Conservation (phyloP, 345 rosid species). For the Aquilaria malaccensis region DNA sequence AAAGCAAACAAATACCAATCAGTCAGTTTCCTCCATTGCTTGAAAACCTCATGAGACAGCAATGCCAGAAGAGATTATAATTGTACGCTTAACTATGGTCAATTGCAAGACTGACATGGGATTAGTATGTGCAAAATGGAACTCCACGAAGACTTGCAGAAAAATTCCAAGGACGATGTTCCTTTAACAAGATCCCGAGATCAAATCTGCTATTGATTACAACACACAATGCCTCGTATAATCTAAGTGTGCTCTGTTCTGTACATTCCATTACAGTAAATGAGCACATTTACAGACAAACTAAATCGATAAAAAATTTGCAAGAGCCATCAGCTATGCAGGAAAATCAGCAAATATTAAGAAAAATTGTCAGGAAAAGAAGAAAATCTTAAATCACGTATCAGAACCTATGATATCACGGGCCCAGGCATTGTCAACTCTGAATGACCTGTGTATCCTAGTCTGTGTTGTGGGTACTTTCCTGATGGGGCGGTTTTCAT, state of each 20-base stretch:
- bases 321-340: not conserved
- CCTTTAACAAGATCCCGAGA: not conserved
- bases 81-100: not conserved
- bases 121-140: not conserved
- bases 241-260: conserved; percentile 2
- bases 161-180: not conserved
- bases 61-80: no score
- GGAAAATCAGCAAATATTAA: not conserved
- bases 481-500: conserved; percentile 17
- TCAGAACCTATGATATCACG: conserved; percentile 19
- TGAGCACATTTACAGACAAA: not conserved
- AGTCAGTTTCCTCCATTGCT: no score
- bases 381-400: conserved; percentile 2
- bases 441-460: conserved; percentile 65
- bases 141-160: not conserved
- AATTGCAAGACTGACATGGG: not conserved
- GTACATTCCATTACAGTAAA: not conserved
- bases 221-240: not conserved
- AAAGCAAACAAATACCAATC: no score
- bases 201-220: not conserved
- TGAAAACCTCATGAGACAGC: no score
- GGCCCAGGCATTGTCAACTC: conserved; percentile 60
- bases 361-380: not conserved
- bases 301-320: not conserved
- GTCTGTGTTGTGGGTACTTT: conserved; percentile 21